Percentiles rank a stretch among this genome's conserved stretches.
These are phyloP conservation scores for Camellia granthamiana DNA, from an alignment of 148 eudicot genomes.

Conservation along the genomic window DNA sequence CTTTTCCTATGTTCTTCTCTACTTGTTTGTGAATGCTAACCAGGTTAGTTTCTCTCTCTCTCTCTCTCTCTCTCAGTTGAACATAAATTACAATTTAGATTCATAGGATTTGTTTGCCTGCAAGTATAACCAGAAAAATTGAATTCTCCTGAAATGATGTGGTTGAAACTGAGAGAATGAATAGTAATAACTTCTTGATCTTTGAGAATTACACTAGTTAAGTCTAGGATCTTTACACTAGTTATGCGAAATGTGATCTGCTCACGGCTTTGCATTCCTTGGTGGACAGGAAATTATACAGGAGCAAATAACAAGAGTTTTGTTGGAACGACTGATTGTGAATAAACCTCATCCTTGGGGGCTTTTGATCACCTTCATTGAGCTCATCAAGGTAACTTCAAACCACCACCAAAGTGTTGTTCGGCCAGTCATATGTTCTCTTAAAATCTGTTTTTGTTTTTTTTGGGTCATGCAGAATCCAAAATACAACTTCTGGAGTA, in stretches of 20 bases:
- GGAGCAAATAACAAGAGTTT: constrained; percentile 91
- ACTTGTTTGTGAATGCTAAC: constrained; percentile 56
- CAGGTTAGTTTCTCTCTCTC: constrained; percentile 37
- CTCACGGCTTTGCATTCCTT: neutral
- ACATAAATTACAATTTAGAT: neutral
- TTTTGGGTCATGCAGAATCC: constrained; percentile 53
- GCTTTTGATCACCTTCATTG: constrained; percentile 77
- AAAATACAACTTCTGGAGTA: constrained; percentile 72
- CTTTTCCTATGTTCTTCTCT: constrained; percentile 67
- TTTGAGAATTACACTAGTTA: neutral
- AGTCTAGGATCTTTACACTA: too few species aligned
- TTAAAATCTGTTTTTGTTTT: neutral
- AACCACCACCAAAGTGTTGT: too few species aligned
- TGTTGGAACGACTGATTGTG: constrained; percentile 77
- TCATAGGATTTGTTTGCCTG: neutral
- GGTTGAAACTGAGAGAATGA: neutral
- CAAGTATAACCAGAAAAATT: neutral
- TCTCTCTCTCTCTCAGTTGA: neutral
- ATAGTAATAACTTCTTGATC: neutral
- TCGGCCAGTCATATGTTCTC: neutral
- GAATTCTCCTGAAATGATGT: neutral
- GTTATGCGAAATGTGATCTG: neutral
- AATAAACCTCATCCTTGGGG: constrained; percentile 98
- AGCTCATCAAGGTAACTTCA: constrained; percentile 70
- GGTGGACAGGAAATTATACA: constrained; percentile 65